Evolutionary conservation across 169 alveolate species (phyloP).

Genomic region (Perkinsus chesapeaki): DNA sequence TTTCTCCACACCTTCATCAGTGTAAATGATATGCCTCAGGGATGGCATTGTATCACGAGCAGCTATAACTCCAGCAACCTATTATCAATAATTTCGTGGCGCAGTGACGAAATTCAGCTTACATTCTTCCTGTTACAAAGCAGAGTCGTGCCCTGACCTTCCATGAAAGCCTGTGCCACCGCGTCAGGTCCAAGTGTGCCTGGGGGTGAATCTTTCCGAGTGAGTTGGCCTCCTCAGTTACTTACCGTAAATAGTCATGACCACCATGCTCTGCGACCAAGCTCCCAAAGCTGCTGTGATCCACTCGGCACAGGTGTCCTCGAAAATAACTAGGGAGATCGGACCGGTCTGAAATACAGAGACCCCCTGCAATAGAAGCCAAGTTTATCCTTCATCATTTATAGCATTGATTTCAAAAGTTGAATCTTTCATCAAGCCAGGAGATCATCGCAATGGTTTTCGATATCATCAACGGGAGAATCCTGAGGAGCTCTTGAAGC

Average conservation of each 20-base stretch:
- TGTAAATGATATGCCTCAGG: background rate
- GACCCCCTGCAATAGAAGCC: no score
- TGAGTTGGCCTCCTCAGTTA: background rate
- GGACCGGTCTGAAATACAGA: background rate
- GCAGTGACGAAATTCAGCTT: background rate
- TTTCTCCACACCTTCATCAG: background rate
- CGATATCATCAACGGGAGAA: no score
- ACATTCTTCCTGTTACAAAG: background rate
- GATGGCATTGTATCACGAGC: background rate
- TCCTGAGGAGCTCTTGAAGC: no score
- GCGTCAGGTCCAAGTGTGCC: background rate
- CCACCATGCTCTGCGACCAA: background rate
- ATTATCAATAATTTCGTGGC: background rate
- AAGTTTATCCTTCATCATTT: no score
- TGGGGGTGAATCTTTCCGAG: background rate
- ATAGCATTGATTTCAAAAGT: no score
- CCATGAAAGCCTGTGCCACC: background rate
- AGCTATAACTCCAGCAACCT: background rate
- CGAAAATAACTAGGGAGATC: background rate
- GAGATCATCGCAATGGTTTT: no score
- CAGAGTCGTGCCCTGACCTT: background rate
- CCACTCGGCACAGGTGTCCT: slow-evolving; percentile 1
- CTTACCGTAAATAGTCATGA: background rate
- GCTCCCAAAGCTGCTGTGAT: background rate
- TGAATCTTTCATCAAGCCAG: no score